These are phyloP conservation scores for Thelephora ganbajun DNA, from an alignment of 768 basidiomycete species.

Conservation along the genomic window DNA sequence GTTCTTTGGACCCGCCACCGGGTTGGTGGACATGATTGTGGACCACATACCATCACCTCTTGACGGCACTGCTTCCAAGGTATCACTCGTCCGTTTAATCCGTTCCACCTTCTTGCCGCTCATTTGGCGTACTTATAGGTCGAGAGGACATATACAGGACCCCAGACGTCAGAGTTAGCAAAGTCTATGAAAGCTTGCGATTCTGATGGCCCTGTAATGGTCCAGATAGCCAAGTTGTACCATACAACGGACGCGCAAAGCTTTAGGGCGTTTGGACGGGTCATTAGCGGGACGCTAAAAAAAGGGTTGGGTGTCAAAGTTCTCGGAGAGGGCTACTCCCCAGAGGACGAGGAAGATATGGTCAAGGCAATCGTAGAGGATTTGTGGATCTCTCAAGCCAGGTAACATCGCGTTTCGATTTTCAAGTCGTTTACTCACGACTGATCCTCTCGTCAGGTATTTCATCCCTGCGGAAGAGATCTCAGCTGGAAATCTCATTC, in stretches of 20 bases:
- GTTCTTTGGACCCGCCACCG: conserved; percentile 87
- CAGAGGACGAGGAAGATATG: conserved; percentile 99
- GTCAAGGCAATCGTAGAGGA: conserved; percentile 71
- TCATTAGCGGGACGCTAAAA: conserved; percentile 81
- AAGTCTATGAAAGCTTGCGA: conserved; percentile 73
- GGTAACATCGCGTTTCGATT: conserved; percentile 30
- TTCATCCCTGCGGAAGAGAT: conserved; percentile 82
- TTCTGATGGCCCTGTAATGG: conserved; percentile 77
- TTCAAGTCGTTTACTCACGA: not conserved
- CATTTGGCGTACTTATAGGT: conserved; percentile 28
- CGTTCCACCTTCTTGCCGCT: conserved; percentile 3
- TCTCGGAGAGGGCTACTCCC: conserved; percentile 94
- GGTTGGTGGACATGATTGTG: conserved; percentile 85
- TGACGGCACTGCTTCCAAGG: conserved; percentile 45
- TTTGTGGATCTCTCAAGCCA: conserved; percentile 82
- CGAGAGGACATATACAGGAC: conserved; percentile 78
- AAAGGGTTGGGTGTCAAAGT: conserved; percentile 85
- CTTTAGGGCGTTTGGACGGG: conserved; percentile 91
- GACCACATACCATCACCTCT: conserved; percentile 81
- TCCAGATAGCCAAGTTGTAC: conserved; percentile 89
- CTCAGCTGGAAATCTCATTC: conserved; percentile 83
- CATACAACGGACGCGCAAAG: conserved; percentile 94
- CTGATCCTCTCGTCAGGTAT: conserved; percentile 59
- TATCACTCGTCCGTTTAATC: conserved; percentile 14
- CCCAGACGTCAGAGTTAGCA: conserved; percentile 70